Percentiles rank a stretch among this genome's conserved stretches.
Evolutionary conservation across 2,329 filamentous ascomycete species (phyloP).

Genomic region (Fusarium sp.): DNA sequence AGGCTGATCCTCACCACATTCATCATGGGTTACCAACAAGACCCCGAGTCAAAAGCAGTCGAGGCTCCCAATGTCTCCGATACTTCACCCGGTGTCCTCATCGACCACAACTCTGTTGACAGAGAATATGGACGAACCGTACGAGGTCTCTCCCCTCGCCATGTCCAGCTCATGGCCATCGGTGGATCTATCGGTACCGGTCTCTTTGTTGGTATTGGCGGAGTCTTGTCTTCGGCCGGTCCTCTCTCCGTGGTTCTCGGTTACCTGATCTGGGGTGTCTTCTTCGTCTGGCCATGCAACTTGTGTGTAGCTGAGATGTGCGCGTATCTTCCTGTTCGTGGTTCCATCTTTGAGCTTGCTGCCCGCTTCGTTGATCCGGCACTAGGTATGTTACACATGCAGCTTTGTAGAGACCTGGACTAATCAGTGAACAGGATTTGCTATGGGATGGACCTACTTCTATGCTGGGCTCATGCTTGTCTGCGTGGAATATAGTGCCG

Average conservation of each 20-base stretch:
- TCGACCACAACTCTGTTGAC: constrained; percentile 42
- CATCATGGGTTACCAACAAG: constrained; percentile 43
- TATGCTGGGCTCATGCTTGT: constrained; percentile 59
- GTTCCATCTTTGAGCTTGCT: constrained; percentile 66
- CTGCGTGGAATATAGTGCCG: constrained; percentile 58
- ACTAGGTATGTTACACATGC: constrained; percentile 50
- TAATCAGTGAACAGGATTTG: constrained; percentile 54
- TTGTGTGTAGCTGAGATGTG: constrained; percentile 67
- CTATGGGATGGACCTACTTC: constrained; percentile 64
- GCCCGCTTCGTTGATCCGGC: constrained; percentile 66
- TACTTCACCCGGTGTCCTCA: constrained; percentile 43
- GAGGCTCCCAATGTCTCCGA: constrained; percentile 44
- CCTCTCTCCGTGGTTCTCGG: constrained; percentile 58
- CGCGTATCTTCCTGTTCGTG: constrained; percentile 64
- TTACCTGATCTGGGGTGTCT: constrained; percentile 57
- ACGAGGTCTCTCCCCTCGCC: constrained; percentile 52
- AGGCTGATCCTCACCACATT: constrained; percentile 8
- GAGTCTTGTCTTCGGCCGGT: constrained; percentile 55
- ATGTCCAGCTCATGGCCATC: constrained; percentile 62
- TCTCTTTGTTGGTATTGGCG: constrained; percentile 59
- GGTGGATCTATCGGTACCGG: constrained; percentile 60
- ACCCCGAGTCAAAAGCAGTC: constrained; percentile 41
- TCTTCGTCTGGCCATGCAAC: constrained; percentile 59
- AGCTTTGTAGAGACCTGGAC: not conserved
- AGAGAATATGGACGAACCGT: constrained; percentile 49